Evolutionary conservation across 108 stramenopile species (phyloP), one percentile per base, ranked within the genome.

Genomic region (Heterococcus sp.): DNA sequence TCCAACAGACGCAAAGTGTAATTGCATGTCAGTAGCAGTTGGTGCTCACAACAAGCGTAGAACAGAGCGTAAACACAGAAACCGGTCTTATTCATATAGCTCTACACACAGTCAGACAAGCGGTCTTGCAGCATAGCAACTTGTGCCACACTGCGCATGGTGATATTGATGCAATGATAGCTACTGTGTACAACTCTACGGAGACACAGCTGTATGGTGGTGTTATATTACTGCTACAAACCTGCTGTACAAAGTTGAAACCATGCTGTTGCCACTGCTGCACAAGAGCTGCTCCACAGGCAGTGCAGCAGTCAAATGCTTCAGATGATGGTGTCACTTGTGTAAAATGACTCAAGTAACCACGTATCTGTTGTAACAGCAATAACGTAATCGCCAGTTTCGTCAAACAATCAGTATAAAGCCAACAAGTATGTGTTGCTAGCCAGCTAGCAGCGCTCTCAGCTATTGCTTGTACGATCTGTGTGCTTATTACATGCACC

Each of bases 361-460:
- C 96, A 32, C 98, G 91, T 35, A 99, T 93, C 84, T 95, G 93
- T 73, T 97, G 95, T 11, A 94, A 95, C 32, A 94, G 74, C 58
- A 92, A 69, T 26, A 63, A 26, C 21, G 26, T 26, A 63, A 63
- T 63, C 58, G 26, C 26, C 21, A 63, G 58, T 26, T 63, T 26
- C 26, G 3, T 94, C 95, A 73, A 95, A 75, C 2, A 92, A 76
- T 21, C 88, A 86, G 21, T 21, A 21, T 26, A 63, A 26, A 26
- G 21, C 26, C 58, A 63, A 26, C 58, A 63, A 21, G 21, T 26
- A 63, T 21, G 58, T 26, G 21, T 63, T 26, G 58, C 26, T 63
- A 63, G 26, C 58, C 21, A 63, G 58, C 58, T 26, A 26, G 58
- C 58, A 63, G 58, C 58, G 58, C 26, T 63, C 21, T 63, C 26